A percentile compares a stretch with the other conserved stretches of the same genome.
These are phyloP conservation scores for Selaginella tamariscina DNA, from an alignment of 75 land plant species.

Conservation along the genomic window DNA sequence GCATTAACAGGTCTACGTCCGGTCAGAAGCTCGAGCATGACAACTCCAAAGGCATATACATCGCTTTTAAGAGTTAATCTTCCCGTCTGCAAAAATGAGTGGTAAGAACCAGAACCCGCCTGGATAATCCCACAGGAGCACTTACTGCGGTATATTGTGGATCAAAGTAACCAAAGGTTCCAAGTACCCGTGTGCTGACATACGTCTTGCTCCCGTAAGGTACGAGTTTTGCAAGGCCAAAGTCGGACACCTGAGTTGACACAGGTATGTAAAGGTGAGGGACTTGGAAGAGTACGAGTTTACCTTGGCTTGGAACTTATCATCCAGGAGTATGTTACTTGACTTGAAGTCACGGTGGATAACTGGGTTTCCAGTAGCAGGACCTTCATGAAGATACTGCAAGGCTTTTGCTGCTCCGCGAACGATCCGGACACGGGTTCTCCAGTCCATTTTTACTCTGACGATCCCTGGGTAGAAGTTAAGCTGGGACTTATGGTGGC, in stretches of 20 bases:
- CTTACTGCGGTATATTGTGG: conserved; percentile 10
- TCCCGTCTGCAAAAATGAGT: neutral
- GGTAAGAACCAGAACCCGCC: neutral
- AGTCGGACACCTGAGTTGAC: conserved; percentile 4
- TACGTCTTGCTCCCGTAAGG: conserved; percentile 4
- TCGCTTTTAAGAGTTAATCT: conserved; percentile 6
- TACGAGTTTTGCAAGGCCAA: conserved; percentile 11
- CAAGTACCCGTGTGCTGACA: conserved; percentile 5
- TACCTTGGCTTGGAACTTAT: conserved; percentile 1
- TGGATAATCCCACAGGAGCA: neutral
- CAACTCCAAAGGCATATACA: conserved; percentile 11
- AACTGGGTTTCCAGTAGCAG: neutral
- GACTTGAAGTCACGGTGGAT: neutral
- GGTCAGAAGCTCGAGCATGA: conserved; percentile 9
- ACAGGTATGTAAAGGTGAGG: neutral
- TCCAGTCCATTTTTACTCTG: neutral
- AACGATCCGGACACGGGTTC: neutral
- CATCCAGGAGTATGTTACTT: conserved; percentile 4
- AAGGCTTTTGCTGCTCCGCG: neutral
- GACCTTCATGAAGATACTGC: neutral
- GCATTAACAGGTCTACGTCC: conserved; percentile 8
- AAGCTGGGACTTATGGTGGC: neutral
- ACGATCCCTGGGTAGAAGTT: neutral
- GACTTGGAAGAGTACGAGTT: neutral
- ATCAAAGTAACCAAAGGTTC: conserved; percentile 12